Evolutionary conservation across 2,329 filamentous ascomycete genomes (phyloP).

Genomic region (Alternaria metachromatica): DNA sequence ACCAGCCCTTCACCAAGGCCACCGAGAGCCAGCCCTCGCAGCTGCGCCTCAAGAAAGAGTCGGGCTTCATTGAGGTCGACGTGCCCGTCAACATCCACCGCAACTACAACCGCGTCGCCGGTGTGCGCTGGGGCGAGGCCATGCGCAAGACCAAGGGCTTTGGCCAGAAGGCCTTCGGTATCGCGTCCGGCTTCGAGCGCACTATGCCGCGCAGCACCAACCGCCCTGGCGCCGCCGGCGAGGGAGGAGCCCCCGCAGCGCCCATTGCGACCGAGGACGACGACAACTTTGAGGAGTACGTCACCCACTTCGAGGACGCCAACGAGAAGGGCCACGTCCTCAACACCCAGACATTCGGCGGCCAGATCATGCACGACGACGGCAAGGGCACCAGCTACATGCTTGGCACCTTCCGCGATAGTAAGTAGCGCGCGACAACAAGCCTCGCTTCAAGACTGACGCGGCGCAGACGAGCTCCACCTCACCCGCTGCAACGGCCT

Average conservation of each 20-base stretch:
- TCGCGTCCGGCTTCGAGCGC: constrained; percentile 54
- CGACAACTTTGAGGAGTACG: constrained; percentile 67
- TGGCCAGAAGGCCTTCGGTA: constrained; percentile 53
- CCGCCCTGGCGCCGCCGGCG: constrained; percentile 32
- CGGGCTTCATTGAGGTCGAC: constrained; percentile 90
- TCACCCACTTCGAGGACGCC: constrained; percentile 64
- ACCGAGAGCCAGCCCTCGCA: constrained; percentile 65
- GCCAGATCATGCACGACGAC: constrained; percentile 73
- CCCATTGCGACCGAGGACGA: constrained; percentile 61
- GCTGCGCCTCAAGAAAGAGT: constrained; percentile 80
- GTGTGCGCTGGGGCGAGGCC: constrained; percentile 80
- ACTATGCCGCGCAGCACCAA: constrained; percentile 40
- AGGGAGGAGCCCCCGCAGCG: constrained; percentile 27
- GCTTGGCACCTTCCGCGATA: constrained; percentile 86
- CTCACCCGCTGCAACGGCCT: constrained; percentile 83
- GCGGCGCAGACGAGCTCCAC: constrained; percentile 75
- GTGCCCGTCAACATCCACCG: constrained; percentile 74
- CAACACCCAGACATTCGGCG: constrained; percentile 82
- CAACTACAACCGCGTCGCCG: constrained; percentile 86
- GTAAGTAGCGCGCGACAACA: constrained; percentile 57
- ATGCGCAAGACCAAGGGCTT: constrained; percentile 62
- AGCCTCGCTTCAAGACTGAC: constrained; percentile 9
- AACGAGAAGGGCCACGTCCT: constrained; percentile 74
- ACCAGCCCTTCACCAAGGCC: constrained; percentile 67
- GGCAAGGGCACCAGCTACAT: constrained; percentile 80